phyloP scores from a whole-genome alignment of 192 early-diverging fungal species.

The Backusella parvicylindrica region DNA sequence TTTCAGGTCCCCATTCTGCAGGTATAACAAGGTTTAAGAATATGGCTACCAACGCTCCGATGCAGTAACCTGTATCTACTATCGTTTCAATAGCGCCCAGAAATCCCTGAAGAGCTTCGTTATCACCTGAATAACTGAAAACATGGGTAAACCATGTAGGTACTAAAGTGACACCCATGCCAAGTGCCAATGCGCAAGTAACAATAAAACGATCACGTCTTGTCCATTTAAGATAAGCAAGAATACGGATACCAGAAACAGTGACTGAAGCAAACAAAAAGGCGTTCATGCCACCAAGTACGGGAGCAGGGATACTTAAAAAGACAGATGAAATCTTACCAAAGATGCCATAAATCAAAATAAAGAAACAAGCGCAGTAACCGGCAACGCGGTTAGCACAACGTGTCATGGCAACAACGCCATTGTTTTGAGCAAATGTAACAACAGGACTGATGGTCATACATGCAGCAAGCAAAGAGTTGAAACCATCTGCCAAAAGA shows the following conservation, averaged over 20 bases:
- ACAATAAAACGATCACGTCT: conserved; percentile 53
- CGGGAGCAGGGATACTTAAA: conserved; percentile 41
- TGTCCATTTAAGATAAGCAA: conserved; percentile 49
- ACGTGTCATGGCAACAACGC: conserved; percentile 50
- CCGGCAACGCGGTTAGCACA: conserved; percentile 48
- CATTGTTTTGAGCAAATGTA: conserved; percentile 56
- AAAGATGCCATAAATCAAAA: conserved; percentile 49
- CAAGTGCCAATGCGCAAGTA: conserved; percentile 41
- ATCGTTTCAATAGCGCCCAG: conserved; percentile 41
- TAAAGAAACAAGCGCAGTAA: conserved; percentile 44
- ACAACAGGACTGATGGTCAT: conserved; percentile 52
- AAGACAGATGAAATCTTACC: conserved; percentile 49
- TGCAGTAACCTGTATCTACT: conserved; percentile 40
- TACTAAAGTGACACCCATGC: conserved; percentile 42
- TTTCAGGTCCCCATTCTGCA: conserved; percentile 13
- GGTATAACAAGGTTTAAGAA: conserved; percentile 40
- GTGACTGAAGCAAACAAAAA: conserved; percentile 52
- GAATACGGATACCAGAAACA: conserved; percentile 51
- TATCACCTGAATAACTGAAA: conserved; percentile 33
- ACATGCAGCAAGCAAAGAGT: conserved; percentile 45
- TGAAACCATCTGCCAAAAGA: conserved; percentile 51
- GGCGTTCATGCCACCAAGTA: conserved; percentile 52
- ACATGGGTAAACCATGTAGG: conserved; percentile 37
- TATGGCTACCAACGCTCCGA: conserved; percentile 40
- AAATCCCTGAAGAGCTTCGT: conserved; percentile 33